These are phyloP conservation scores for Amanita subjunquillea DNA, from an alignment of 768 basidiomycete species.

Conservation along the genomic window DNA sequence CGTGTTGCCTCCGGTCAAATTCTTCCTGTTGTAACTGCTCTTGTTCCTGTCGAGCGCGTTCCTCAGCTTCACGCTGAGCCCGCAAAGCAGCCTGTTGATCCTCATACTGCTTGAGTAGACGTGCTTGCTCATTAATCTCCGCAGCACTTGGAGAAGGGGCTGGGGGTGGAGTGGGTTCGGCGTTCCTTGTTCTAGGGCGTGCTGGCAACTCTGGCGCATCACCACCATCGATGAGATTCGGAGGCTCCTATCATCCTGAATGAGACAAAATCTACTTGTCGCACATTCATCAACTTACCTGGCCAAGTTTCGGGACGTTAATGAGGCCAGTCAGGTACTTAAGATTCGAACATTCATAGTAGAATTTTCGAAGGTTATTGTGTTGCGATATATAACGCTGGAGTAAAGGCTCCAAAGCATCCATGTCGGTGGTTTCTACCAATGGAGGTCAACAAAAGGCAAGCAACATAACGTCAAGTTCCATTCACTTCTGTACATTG, in stretches of 20 bases:
- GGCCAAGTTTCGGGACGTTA: conserved; percentile 95
- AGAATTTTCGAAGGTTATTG: conserved; percentile 89
- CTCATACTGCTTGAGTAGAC: conserved; percentile 94
- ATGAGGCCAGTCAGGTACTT: conserved; percentile 96
- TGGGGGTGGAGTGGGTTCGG: conserved; percentile 54
- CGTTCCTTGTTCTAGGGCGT: conserved; percentile 51
- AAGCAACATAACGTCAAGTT: conserved; percentile 4
- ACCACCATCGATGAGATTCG: conserved; percentile 82
- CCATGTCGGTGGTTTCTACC: conserved; percentile 78
- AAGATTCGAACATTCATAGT: conserved; percentile 98
- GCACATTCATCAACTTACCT: conserved; percentile 36
- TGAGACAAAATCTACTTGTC: conserved; percentile 2
- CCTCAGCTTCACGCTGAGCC: conserved; percentile 73
- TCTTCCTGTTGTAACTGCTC: conserved; percentile 77
- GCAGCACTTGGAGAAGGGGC: conserved; percentile 62
- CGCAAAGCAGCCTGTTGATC: conserved; percentile 87
- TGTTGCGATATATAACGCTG: conserved; percentile 88
- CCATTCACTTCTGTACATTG: conserved; percentile 82
- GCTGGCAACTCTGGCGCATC: conserved; percentile 77
- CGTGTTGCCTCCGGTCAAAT: conserved; percentile 79
- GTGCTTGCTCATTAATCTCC: conserved; percentile 81
- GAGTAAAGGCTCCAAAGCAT: conserved; percentile 82
- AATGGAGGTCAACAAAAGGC: neutral
- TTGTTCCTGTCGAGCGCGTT: conserved; percentile 64
- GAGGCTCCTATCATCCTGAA: conserved; percentile 63